Evolutionary conservation across 768 basidiomycete species (phyloP).

Genomic region (Pseudohyphozyma bogoriensis): DNA sequence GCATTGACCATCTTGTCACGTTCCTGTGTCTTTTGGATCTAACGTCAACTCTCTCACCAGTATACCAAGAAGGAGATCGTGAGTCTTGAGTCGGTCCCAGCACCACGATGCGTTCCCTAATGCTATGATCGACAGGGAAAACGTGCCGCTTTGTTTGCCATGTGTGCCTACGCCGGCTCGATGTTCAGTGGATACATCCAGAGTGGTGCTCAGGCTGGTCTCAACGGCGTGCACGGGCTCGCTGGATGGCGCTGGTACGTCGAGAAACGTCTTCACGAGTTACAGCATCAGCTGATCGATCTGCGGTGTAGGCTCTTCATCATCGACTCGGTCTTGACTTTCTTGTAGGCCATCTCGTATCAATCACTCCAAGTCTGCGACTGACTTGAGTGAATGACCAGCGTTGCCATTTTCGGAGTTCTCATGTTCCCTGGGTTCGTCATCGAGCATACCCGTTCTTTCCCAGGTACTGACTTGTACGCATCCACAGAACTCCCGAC

Average conservation of each 20-base stretch:
- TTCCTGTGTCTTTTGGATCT: too few relatives aligned
- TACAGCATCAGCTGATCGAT: too few relatives aligned
- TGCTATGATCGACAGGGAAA: too few relatives aligned
- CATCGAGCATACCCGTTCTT: too few relatives aligned
- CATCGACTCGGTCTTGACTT: neutral
- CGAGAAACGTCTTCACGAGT: neutral
- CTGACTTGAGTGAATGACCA: too few relatives aligned
- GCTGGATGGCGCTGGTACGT: neutral
- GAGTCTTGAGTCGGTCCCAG: too few relatives aligned
- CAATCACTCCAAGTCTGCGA: too few relatives aligned
- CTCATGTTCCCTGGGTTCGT: neutral
- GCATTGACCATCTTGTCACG: too few relatives aligned
- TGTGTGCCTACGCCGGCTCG: neutral
- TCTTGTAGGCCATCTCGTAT: neutral
- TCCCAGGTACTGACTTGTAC: too few relatives aligned
- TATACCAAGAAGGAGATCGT: neutral
- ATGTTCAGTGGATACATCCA: constrained; percentile 4
- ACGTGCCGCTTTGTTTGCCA: neutral
- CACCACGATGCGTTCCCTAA: too few relatives aligned
- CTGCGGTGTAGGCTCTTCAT: neutral
- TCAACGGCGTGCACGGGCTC: neutral
- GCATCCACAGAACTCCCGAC: neutral
- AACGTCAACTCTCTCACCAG: too few relatives aligned
- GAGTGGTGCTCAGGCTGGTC: neutral
- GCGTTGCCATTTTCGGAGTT: neutral